These are phyloP conservation scores for Castanea sativa DNA, from an alignment of 306 rosid genomes.

Conservation along the genomic window DNA sequence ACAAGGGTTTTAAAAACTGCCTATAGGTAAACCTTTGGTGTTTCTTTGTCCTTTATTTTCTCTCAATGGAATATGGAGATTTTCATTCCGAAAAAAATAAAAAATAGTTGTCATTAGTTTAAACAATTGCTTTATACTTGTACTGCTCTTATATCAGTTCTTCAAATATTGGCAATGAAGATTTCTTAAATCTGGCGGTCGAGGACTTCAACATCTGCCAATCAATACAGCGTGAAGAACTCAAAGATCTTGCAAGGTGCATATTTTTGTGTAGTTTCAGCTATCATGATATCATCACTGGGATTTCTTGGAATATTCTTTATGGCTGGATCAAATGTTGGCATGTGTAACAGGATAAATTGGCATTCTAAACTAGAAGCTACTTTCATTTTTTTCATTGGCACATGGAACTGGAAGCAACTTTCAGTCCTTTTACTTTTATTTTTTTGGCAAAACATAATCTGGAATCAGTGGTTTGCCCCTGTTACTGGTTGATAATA, in stretches of 20 bases:
- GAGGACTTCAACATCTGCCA: conserved; percentile 84
- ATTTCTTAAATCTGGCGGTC: conserved; percentile 65
- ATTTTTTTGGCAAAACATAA: neutral
- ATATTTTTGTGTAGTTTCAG: neutral
- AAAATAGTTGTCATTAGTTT: neutral
- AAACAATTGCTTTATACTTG: neutral
- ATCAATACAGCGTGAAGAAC: conserved; percentile 58
- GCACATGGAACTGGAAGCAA: neutral
- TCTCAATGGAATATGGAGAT: neutral
- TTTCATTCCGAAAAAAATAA: neutral
- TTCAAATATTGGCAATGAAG: conserved; percentile 55
- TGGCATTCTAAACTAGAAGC: neutral
- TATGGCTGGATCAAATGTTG: neutral
- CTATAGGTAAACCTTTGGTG: conserved; percentile 42
- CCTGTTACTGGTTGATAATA: neutral
- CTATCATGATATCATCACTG: neutral
- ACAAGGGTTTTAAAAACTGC: conserved; percentile 65
- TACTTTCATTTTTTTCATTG: neutral
- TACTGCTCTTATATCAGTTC: conserved; percentile 41
- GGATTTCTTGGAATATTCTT: conserved; percentile 1
- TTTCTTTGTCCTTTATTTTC: conserved; percentile 3
- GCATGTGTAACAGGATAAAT: neutral
- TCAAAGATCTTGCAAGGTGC: conserved; percentile 57
- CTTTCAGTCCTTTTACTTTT: neutral
- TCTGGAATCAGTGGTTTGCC: conserved; percentile 8